These are phyloP conservation scores for Aspergillus sp. DNA, from an alignment of 2,329 filamentous ascomycete species.

Conservation along the genomic window DNA sequence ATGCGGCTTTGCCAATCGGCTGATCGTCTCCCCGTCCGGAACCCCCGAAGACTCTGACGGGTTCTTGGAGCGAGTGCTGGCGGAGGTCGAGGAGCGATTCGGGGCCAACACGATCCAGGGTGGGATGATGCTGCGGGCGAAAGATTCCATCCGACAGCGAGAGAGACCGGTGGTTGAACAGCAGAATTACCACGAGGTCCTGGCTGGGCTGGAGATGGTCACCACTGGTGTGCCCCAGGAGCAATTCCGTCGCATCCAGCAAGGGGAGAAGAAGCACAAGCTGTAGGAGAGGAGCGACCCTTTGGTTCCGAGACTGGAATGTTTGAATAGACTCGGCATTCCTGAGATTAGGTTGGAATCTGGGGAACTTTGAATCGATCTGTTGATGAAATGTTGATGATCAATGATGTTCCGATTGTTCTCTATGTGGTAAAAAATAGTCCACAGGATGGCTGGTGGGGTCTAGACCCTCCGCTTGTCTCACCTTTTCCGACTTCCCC, in stretches of 20 bases:
- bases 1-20: constrained; percentile 72
- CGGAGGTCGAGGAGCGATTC: background rate
- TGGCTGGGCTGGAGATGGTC: background rate
- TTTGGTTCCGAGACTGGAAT: too few species aligned
- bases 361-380: too few species aligned
- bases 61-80: constrained; percentile 1
- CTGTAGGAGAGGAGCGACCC: too few species aligned
- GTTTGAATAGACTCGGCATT: too few species aligned
- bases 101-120: background rate
- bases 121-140: background rate
- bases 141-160: background rate
- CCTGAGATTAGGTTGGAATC: too few species aligned
- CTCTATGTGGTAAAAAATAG: too few species aligned
- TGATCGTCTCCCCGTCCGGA: background rate
- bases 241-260: too few species aligned
- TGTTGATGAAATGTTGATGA: too few species aligned
- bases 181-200: background rate
- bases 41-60: constrained; percentile 34
- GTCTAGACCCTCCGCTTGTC: background rate
- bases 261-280: too few species aligned
- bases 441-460: too few species aligned
- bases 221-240: background rate
- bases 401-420: too few species aligned
- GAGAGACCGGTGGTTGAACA: background rate
- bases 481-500: background rate